Conservation (phyloP, 2,329 filamentous ascomycete genomes). For the Aspergillus melleus region DNA sequence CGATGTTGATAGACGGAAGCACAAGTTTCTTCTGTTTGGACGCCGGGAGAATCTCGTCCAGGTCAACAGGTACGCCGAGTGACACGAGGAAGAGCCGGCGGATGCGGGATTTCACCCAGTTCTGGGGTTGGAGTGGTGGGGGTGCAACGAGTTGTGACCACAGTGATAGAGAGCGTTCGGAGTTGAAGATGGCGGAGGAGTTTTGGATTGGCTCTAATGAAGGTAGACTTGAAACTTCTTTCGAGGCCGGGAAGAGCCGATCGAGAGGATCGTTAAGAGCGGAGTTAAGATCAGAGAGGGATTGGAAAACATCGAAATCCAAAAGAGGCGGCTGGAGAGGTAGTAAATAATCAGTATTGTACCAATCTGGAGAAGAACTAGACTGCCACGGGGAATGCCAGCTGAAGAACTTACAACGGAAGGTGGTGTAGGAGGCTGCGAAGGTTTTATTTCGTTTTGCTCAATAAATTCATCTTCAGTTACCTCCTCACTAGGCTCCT, state of each 20-base stretch:
- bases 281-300: slow-evolving; percentile 42
- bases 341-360: slow-evolving; percentile 6
- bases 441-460: slow-evolving; percentile 12
- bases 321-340: slow-evolving; percentile 37
- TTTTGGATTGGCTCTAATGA: slow-evolving; percentile 42
- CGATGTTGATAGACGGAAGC: slow-evolving; percentile 72
- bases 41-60: slow-evolving; percentile 94
- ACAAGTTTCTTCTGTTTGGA: slow-evolving; percentile 98
- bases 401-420: slow-evolving; percentile 44
- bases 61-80: slow-evolving; percentile 89
- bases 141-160: slow-evolving; percentile 97
- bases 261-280: slow-evolving; percentile 43
- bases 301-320: slow-evolving; percentile 57
- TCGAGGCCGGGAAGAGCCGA: slow-evolving; percentile 45
- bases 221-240: slow-evolving; percentile 35
- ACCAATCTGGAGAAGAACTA: neutral
- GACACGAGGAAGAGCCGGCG: slow-evolving; percentile 93
- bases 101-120: slow-evolving; percentile 96
- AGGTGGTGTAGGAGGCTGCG: slow-evolving; percentile 34
- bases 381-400: neutral
- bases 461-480: slow-evolving; percentile 25
- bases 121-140: slow-evolving; percentile 88
- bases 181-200: slow-evolving; percentile 68
- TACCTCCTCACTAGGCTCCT: slow-evolving; percentile 44
- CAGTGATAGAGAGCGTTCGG: slow-evolving; percentile 81